Evolutionary conservation across 108 stramenopile genomes (phyloP).

Genomic region (Hondaea fermentalgiana): DNA sequence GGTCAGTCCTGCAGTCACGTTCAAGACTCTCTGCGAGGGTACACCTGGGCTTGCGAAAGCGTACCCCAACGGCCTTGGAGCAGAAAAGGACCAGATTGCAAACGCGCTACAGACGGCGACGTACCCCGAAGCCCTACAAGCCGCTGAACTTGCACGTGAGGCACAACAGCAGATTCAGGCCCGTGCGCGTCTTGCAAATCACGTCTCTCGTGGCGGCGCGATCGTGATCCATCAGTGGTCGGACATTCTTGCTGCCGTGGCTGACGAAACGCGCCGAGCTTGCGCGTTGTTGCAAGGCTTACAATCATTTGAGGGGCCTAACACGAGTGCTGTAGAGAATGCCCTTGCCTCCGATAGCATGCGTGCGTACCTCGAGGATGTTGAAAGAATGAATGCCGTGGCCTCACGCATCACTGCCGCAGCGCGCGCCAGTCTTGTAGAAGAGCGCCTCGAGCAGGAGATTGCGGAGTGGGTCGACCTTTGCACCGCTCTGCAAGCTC

Average conservation of each 20-base stretch:
- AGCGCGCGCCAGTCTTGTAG: neutral
- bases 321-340: neutral
- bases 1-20: too few relatives aligned
- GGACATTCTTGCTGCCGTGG: neutral
- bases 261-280: neutral
- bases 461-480: neutral
- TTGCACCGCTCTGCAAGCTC: neutral
- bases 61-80: too few relatives aligned
- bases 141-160: neutral
- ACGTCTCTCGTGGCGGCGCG: neutral
- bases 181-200: neutral
- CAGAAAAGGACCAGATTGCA: neutral
- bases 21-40: too few relatives aligned
- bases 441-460: neutral
- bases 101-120: neutral
- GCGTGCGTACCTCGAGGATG: neutral
- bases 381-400: neutral
- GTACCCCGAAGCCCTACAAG: neutral
- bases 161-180: neutral
- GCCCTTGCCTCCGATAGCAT: neutral
- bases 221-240: neutral
- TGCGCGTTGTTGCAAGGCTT: neutral
- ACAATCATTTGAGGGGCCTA: neutral
- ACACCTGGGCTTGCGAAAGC: too few relatives aligned
- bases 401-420: neutral